A percentile compares a stretch with the other conserved stretches of the same genome.
Evolutionary conservation across 1,284 basidiomycete genomes (phyloP).

Genomic region (Mycena citricolor): DNA sequence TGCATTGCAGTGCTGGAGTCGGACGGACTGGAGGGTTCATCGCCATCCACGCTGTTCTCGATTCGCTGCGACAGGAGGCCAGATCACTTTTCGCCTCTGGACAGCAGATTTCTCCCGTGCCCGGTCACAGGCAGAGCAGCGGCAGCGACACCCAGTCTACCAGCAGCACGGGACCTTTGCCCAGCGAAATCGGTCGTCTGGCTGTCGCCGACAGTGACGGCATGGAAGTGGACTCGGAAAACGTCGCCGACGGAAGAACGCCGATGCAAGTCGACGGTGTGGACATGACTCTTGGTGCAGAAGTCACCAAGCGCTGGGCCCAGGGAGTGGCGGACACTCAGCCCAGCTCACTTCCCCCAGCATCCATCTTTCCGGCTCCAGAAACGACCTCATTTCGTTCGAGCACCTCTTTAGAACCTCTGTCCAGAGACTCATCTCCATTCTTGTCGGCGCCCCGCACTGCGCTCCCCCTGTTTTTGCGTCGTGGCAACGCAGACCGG

Average conservation of each 20-base stretch:
- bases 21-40: conserved; percentile 93
- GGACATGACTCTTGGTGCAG: background rate
- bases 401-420: background rate
- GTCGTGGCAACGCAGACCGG: conserved; percentile 19
- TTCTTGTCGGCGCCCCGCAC: background rate
- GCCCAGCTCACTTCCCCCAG: conserved; percentile 6
- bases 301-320: conserved; percentile 16
- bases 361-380: conserved; percentile 2
- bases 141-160: background rate
- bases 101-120: background rate
- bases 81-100: conserved; percentile 28
- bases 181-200: no score
- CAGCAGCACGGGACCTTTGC: background rate
- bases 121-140: background rate
- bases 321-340: conserved; percentile 21
- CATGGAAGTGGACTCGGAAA: conserved; percentile 21
- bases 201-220: conserved; percentile 8
- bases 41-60: conserved; percentile 82
- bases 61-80: conserved; percentile 71
- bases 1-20: conserved; percentile 89
- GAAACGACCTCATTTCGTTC: background rate
- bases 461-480: conserved; percentile 14
- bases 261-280: conserved; percentile 32
- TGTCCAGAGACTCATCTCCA: conserved; percentile 8
- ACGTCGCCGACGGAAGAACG: conserved; percentile 22